These are phyloP conservation scores for Apiospora koreana DNA, from an alignment of 2,329 filamentous ascomycete species.

Conservation along the genomic window DNA sequence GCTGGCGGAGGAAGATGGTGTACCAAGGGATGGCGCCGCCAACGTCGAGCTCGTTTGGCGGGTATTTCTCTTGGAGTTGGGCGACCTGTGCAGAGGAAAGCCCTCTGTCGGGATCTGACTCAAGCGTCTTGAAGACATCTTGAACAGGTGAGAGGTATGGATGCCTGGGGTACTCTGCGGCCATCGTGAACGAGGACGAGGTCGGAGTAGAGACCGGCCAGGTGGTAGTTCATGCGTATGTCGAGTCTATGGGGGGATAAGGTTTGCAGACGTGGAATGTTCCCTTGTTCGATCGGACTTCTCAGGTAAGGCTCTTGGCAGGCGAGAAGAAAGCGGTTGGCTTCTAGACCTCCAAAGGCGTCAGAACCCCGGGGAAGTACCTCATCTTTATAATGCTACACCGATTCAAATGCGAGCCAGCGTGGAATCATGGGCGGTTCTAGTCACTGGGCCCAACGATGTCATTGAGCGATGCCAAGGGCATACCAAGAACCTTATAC, in stretches of 20 bases:
- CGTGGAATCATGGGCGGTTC: neutral
- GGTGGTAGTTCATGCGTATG: neutral
- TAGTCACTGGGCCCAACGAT: neutral
- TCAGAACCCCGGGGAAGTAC: neutral
- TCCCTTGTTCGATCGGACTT: neutral
- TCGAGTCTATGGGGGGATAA: neutral
- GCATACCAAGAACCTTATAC: slow-evolving; percentile 15
- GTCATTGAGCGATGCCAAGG: slow-evolving; percentile 12
- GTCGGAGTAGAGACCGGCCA: neutral
- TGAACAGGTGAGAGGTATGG: slow-evolving; percentile 62
- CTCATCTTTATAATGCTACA: slow-evolving; percentile 10
- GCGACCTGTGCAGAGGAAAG: slow-evolving; percentile 61
- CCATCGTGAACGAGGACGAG: slow-evolving; percentile 34
- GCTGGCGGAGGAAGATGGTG: slow-evolving; percentile 72
- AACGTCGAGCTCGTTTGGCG: slow-evolving; percentile 70
- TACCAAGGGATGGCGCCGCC: slow-evolving; percentile 67
- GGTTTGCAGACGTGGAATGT: neutral
- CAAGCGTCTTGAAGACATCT: slow-evolving; percentile 63
- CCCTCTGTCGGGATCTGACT: slow-evolving; percentile 67
- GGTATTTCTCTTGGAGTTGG: slow-evolving; percentile 59
- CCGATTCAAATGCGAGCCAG: neutral
- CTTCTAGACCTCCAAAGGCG: slow-evolving; percentile 1
- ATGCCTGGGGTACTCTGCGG: slow-evolving; percentile 52
- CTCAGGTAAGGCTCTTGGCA: neutral
- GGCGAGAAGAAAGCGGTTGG: slow-evolving; percentile 8